Evolutionary conservation across 345 rosid species (phyloP).

Genomic region (Eucalyptus coolabah): DNA sequence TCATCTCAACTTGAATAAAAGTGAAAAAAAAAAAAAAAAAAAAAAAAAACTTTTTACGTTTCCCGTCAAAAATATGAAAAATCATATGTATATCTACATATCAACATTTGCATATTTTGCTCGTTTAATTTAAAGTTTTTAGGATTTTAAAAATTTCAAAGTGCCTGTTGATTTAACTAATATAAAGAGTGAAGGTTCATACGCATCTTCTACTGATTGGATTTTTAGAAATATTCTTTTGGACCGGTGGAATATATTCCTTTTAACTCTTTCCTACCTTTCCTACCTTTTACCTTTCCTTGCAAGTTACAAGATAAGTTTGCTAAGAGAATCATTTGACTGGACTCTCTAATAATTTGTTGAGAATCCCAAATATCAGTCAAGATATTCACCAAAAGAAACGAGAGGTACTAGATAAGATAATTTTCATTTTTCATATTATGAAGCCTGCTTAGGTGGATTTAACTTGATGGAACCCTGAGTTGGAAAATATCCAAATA

Average conservation of each 20-base stretch:
- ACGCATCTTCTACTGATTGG: background rate
- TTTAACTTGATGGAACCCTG: background rate
- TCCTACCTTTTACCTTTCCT: background rate
- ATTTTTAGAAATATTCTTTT: background rate
- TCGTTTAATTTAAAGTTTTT: background rate
- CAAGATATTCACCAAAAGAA: background rate
- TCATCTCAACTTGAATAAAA: background rate
- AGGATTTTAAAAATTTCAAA: background rate
- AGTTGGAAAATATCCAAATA: background rate
- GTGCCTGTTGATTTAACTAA: background rate
- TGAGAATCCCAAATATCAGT: background rate
- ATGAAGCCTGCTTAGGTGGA: background rate
- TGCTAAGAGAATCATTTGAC: background rate
- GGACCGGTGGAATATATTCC: background rate
- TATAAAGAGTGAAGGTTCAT: background rate
- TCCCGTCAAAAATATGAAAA: background rate
- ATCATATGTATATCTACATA: background rate
- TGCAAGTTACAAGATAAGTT: background rate
- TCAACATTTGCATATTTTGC: background rate
- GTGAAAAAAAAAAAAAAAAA: background rate
- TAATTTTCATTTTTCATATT: background rate
- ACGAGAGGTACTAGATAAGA: background rate
- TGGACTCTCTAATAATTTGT: background rate
- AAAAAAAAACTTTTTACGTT: background rate
- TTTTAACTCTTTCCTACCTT: background rate